phyloP scores from a whole-genome alignment of 768 basidiomycete genomes.

The Gloeostereum incarnatum region DNA sequence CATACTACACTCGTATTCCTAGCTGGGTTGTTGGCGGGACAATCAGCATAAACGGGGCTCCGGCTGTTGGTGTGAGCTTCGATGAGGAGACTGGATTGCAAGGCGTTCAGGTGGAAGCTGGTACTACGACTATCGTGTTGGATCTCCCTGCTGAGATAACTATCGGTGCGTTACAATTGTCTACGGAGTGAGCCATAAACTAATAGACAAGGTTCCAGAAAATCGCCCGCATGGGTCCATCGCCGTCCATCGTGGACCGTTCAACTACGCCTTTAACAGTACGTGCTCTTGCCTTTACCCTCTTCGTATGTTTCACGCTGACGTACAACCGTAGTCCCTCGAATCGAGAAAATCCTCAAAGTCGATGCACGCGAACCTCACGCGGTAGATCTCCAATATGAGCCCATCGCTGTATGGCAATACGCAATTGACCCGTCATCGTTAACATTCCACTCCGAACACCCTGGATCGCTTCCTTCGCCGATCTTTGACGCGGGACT shows the following conservation, averaged over 20 bases:
- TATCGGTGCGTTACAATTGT: slow-evolving; percentile 20
- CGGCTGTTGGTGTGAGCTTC: slow-evolving; percentile 23
- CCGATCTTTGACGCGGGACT: slow-evolving; percentile 40
- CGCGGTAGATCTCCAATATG: slow-evolving; percentile 41
- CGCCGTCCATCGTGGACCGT: slow-evolving; percentile 43
- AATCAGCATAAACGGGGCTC: slow-evolving; percentile 26
- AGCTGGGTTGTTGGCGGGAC: slow-evolving; percentile 39
- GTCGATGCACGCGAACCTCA: slow-evolving; percentile 31
- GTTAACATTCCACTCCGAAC: slow-evolving; percentile 24
- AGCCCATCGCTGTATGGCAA: slow-evolving; percentile 38
- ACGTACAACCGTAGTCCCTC: slow-evolving; percentile 18
- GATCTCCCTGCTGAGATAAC: slow-evolving; percentile 38
- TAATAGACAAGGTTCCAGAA: slow-evolving; percentile 20
- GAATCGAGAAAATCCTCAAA: slow-evolving; percentile 24
- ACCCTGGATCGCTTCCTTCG: slow-evolving; percentile 28
- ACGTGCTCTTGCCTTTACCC: slow-evolving; percentile 8
- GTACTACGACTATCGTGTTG: slow-evolving; percentile 33
- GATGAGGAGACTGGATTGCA: slow-evolving; percentile 38
- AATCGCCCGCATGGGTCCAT: slow-evolving; percentile 39
- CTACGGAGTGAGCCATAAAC: background rate
- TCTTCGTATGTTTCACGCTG: slow-evolving; percentile 18
- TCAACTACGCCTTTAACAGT: slow-evolving; percentile 50
- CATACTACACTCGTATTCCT: slow-evolving; percentile 39
- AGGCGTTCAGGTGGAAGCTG: slow-evolving; percentile 25
- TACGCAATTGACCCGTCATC: slow-evolving; percentile 44